A percentile compares a stretch with the other conserved stretches of the same genome.
phyloP scores from a whole-genome alignment of 441 rosid species.

The Pelargonium myrrhifolium region DNA sequence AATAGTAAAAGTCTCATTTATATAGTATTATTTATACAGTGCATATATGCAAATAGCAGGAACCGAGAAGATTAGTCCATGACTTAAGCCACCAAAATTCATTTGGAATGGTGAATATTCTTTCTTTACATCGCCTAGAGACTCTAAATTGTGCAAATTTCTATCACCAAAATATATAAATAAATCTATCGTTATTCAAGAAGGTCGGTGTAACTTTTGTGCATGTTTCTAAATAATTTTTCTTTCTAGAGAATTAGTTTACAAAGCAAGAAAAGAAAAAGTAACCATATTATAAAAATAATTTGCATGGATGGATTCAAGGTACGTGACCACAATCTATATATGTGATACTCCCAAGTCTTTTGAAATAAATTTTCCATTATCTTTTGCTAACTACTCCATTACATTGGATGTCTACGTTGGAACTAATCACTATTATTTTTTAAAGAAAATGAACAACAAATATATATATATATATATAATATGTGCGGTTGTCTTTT shows the following conservation, averaged over 20 bases:
- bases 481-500: no score
- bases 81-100: background rate
- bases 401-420: background rate
- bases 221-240: background rate
- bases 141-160: background rate
- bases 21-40: no score
- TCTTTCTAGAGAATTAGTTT: background rate
- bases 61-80: background rate
- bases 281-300: background rate
- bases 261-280: no score
- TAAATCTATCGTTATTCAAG: background rate
- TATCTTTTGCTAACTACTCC: background rate
- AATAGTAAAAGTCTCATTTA: no score
- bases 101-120: background rate
- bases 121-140: background rate
- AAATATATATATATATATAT: no score
- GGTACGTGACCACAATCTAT: background rate
- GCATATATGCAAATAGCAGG: background rate
- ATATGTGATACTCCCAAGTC: background rate
- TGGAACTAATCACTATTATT: background rate
- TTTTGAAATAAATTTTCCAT: background rate
- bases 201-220: conserved; percentile 3
- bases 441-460: no score
- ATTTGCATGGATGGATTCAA: background rate
- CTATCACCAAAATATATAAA: background rate